Conservation (phyloP, 495 filamentous ascomycete genomes). For the Cercophora samala region DNA sequence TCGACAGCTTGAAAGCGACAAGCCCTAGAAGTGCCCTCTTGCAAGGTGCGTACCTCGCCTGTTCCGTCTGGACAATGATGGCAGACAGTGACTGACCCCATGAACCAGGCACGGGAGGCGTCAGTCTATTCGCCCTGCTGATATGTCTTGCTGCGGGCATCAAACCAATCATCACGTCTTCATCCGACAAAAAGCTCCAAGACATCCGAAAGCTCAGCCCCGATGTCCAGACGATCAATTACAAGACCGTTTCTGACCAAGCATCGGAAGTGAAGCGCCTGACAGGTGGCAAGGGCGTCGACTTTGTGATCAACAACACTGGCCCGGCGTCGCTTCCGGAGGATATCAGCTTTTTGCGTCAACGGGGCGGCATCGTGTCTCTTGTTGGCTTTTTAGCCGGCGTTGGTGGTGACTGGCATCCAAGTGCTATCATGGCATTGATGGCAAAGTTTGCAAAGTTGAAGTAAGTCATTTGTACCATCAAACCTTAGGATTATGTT, state of each 20-base stretch:
- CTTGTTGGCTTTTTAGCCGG: constrained; percentile 24
- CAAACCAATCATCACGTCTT: constrained; percentile 41
- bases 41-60: constrained; percentile 18
- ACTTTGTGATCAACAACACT: constrained; percentile 28
- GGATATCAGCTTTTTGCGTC: constrained; percentile 13
- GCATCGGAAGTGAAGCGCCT: constrained; percentile 26
- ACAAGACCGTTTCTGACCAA: constrained; percentile 24
- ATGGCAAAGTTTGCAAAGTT: constrained; percentile 21
- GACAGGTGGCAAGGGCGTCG: constrained; percentile 34
- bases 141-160: constrained; percentile 27
- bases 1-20: constrained; percentile 13
- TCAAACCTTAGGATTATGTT: neutral
- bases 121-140: constrained; percentile 23
- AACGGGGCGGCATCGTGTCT: constrained; percentile 13
- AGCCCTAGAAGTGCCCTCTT: constrained; percentile 13
- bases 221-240: constrained; percentile 26
- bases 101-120: constrained; percentile 21
- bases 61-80: neutral
- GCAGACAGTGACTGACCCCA: neutral
- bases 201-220: neutral
- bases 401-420: constrained; percentile 15
- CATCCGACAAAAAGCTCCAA: constrained; percentile 34
- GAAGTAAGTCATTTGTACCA: neutral
- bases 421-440: constrained; percentile 16
- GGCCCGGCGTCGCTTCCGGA: constrained; percentile 24